phyloP scores from a whole-genome alignment of 129 eudicot species.

The Erigeron canadensis region DNA sequence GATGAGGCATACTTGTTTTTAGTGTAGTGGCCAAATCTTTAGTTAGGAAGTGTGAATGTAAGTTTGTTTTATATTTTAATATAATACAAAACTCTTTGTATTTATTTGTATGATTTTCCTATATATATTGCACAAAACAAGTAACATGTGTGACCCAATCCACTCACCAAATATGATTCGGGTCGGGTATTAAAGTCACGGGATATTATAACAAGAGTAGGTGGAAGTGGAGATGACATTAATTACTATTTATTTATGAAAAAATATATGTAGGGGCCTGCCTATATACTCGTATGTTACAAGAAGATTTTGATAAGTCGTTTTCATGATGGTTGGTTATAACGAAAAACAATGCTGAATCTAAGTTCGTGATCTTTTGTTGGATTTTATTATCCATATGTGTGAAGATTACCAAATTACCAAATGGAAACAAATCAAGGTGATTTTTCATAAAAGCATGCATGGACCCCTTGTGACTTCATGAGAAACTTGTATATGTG shows the following conservation, averaged over 20 bases:
- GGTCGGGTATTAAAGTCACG: slow-evolving; percentile 19
- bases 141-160: not conserved
- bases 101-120: not conserved
- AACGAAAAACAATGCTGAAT: slow-evolving; percentile 14
- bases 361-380: slow-evolving; percentile 20
- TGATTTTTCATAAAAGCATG: not conserved
- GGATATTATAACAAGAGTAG: slow-evolving; percentile 1
- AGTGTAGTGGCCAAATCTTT: slow-evolving; percentile 44
- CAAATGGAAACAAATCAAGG: not conserved
- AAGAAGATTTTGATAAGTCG: slow-evolving; percentile 19
- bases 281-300: not conserved
- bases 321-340: slow-evolving; percentile 23
- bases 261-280: slow-evolving; percentile 12
- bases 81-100: not conserved
- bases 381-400: not conserved
- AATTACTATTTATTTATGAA: not conserved
- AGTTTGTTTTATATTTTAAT: slow-evolving; percentile 29
- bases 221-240: slow-evolving; percentile 25
- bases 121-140: not conserved
- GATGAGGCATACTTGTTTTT: slow-evolving; percentile 34
- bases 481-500: slow-evolving; percentile 8
- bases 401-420: too few relatives aligned
- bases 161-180: not conserved
- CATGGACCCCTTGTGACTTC: slow-evolving; percentile 24
- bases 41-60: slow-evolving; percentile 42